Base-by-base conservation (phyloP, 371 early-diverging fungal species). In the Mortierella sp. region DNA sequence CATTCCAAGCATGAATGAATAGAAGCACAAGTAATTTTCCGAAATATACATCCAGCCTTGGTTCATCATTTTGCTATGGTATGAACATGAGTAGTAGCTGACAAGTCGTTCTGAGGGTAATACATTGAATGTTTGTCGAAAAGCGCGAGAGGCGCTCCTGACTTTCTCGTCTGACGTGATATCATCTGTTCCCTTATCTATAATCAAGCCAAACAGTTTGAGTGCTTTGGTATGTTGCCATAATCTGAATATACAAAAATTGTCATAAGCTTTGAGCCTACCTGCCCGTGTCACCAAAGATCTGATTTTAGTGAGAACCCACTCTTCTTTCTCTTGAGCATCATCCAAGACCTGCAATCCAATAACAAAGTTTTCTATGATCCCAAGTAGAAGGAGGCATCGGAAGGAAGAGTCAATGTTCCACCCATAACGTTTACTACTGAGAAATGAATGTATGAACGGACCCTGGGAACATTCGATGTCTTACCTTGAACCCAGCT, bases 1-100 rank as follows among this genome's bases (percentile, higher is more conserved):
- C 26, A 89, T 89, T 0, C 97, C 98, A 40, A 99, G 88, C 57
- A 98, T 88, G 77, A 94, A 97, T 19, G 98, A 95, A 83, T 99
- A 97, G 76, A 98, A 99, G 74, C 94, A 95, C 22, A 97, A 78
- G 64, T 96, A 94, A 70, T 96, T 94, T 82, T 96, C 93, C 64
- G 94, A 94, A 40, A 99, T 89, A 76, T 99, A 99, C 84, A 98
- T 86, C 99, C 99, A 99, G 0, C 99, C 99, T 84, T 99, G 99
- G 82, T 95, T 95, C 59, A 92, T 88, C 75, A 95, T 88, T 70
- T 93, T 87, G 60, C 90, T 90, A 72, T 95, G 91, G 75, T 95
- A 96, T 0, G 95, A 93, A 70, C 96, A 95, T 17, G 98, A 95
- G 85, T 97, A 98, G 85, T 96, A 97, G 64, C 93, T 96, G 45